Percentiles rank a stretch among this genome's conserved stretches.
phyloP scores from a whole-genome alignment of 2,329 filamentous ascomycete genomes.

The Stagonosporopsis tanaceti region DNA sequence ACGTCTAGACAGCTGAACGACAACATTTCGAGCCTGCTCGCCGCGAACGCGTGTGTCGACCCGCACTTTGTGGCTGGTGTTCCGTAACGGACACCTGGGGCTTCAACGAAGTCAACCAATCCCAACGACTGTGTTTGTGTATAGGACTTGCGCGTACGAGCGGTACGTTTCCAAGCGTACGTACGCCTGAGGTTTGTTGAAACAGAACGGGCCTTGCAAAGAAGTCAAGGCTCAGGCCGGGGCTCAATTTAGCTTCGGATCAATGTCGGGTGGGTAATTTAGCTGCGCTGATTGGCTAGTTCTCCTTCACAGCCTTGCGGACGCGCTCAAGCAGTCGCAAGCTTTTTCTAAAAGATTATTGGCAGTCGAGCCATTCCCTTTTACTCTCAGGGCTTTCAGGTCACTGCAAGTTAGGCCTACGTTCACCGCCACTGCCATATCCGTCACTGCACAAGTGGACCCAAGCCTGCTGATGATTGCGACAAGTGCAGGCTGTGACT shows the following conservation, averaged over 20 bases:
- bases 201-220: conserved; percentile 16
- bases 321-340: conserved; percentile 16
- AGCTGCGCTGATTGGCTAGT: background rate
- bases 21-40: conserved; percentile 12
- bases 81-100: conserved; percentile 1
- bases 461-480: background rate
- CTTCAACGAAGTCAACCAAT: background rate
- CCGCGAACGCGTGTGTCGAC: conserved; percentile 18
- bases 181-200: conserved; percentile 23
- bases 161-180: conserved; percentile 12
- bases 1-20: conserved; percentile 1
- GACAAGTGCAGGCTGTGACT: background rate
- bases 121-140: background rate
- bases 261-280: conserved; percentile 4
- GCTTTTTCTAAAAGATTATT: conserved; percentile 5
- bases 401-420: background rate
- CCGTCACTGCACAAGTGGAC: background rate
- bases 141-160: conserved; percentile 11
- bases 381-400: background rate
- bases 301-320: conserved; percentile 1
- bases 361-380: background rate
- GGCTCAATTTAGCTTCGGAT: conserved; percentile 6
- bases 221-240: conserved; percentile 8
- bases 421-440: background rate
- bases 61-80: conserved; percentile 5